A percentile compares a stretch with the other conserved stretches of the same genome.
Evolutionary conservation across 805 yeast species (phyloP).

Genomic region (Blastobotrys peoriensis): DNA sequence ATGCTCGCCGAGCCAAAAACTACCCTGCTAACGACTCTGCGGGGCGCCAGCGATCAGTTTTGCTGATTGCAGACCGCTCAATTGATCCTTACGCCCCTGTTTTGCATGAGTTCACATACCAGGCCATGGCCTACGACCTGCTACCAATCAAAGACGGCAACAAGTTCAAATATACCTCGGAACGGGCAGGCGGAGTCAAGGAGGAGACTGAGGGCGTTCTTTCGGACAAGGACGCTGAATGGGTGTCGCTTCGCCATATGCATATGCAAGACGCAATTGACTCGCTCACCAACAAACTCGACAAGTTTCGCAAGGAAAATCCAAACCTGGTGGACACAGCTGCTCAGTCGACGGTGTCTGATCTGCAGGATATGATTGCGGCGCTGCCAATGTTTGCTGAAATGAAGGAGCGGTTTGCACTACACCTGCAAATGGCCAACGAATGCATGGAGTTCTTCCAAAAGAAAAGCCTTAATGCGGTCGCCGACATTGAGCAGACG

Average conservation of each 20-base stretch:
- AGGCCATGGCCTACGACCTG: constrained; percentile 84
- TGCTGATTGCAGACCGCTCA: constrained; percentile 76
- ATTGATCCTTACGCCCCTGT: constrained; percentile 79
- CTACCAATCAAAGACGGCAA: constrained; percentile 39
- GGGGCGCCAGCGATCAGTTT: constrained; percentile 63
- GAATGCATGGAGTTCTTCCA: constrained; percentile 59
- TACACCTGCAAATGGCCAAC: constrained; percentile 39
- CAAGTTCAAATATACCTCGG: constrained; percentile 46
- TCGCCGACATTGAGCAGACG: constrained; percentile 82
- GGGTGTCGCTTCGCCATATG: constrained; percentile 63
- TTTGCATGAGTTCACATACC: constrained; percentile 84
- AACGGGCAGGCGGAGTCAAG: constrained; percentile 40
- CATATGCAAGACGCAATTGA: constrained; percentile 75
- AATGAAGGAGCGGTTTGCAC: constrained; percentile 30
- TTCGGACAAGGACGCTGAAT: constrained; percentile 59
- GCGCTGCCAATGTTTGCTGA: constrained; percentile 33
- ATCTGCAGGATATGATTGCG: constrained; percentile 64
- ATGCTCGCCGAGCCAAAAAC: constrained; percentile 61
- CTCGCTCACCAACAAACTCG: constrained; percentile 49
- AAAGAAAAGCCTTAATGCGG: constrained; percentile 53
- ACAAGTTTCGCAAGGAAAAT: constrained; percentile 62
- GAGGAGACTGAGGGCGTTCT: constrained; percentile 44
- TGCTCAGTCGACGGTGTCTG: constrained; percentile 59
- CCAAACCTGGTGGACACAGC: constrained; percentile 68
- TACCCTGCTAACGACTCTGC: constrained; percentile 41